phyloP scores from a whole-genome alignment of 2,329 filamentous ascomycete species.

The Aspergillus japonicus region DNA sequence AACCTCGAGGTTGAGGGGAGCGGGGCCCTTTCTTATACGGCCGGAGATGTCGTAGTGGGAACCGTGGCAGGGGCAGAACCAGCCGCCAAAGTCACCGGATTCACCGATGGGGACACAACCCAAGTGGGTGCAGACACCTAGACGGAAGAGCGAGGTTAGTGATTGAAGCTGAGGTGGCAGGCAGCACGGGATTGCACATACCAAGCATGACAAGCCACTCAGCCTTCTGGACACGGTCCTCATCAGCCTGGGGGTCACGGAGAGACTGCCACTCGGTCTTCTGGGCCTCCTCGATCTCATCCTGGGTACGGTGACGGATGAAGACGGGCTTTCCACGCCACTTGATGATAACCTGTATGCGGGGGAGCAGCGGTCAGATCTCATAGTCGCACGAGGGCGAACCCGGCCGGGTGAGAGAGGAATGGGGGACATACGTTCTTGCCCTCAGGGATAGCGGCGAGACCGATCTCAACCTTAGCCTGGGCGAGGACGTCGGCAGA shows the following conservation, averaged over 20 bases:
- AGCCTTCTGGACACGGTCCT: slow-evolving; percentile 93
- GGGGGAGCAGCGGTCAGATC: slow-evolving; percentile 20
- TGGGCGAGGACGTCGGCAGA: slow-evolving; percentile 98
- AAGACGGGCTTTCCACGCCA: slow-evolving; percentile 99
- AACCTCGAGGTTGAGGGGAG: slow-evolving; percentile 95
- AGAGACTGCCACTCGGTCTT: slow-evolving; percentile 77
- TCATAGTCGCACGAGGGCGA: not conserved
- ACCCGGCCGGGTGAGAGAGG: not conserved
- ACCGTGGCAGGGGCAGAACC: slow-evolving; percentile 99
- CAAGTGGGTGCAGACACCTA: slow-evolving; percentile 97
- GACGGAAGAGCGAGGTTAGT: not conserved
- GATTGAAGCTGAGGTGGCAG: not conserved
- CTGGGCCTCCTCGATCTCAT: slow-evolving; percentile 95
- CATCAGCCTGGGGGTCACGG: slow-evolving; percentile 87
- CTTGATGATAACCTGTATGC: slow-evolving; percentile 86
- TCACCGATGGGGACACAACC: slow-evolving; percentile 99
- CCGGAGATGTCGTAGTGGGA: slow-evolving; percentile 99
- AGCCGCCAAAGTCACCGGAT: slow-evolving; percentile 95
- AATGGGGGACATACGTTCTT: slow-evolving; percentile 76
- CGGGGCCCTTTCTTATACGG: slow-evolving; percentile 94
- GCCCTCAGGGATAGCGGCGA: slow-evolving; percentile 90
- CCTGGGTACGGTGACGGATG: slow-evolving; percentile 93
- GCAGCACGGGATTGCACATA: slow-evolving; percentile 42
- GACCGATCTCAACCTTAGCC: slow-evolving; percentile 98
- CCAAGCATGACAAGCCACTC: slow-evolving; percentile 99